These are phyloP conservation scores for Aspergillus piperis DNA, from an alignment of 2,329 filamentous ascomycete genomes.

Conservation along the genomic window DNA sequence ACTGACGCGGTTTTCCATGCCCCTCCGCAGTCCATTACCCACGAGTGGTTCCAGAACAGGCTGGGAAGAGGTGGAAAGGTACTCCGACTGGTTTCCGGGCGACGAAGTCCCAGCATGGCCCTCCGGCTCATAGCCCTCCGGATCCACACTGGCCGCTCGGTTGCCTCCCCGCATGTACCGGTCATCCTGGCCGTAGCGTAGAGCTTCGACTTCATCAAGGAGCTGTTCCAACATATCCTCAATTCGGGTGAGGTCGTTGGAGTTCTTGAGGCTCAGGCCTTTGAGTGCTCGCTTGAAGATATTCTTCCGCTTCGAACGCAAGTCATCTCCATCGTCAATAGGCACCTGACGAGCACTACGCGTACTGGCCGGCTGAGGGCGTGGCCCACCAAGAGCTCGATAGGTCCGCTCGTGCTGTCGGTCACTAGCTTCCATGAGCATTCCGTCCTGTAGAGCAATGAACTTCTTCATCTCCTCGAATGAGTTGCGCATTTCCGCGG, in stretches of 20 bases:
- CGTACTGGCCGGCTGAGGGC: slow-evolving; percentile 72
- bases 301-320: slow-evolving; percentile 79
- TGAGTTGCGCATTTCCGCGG: slow-evolving; percentile 94
- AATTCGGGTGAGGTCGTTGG: slow-evolving; percentile 83
- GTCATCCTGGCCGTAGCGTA: slow-evolving; percentile 62
- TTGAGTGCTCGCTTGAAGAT: slow-evolving; percentile 94
- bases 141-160: slow-evolving; percentile 58
- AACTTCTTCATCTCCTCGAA: slow-evolving; percentile 95
- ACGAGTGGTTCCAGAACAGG: slow-evolving; percentile 31
- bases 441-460: slow-evolving; percentile 84
- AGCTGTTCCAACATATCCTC: slow-evolving; percentile 91
- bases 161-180: slow-evolving; percentile 27
- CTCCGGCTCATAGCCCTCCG: slow-evolving; percentile 82
- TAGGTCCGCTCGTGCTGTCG: slow-evolving; percentile 86
- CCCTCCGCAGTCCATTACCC: slow-evolving; percentile 53
- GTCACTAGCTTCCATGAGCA: slow-evolving; percentile 83
- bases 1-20: slow-evolving; percentile 79
- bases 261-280: slow-evolving; percentile 82
- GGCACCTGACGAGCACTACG: slow-evolving; percentile 57
- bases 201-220: slow-evolving; percentile 83
- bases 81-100: slow-evolving; percentile 73
- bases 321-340: slow-evolving; percentile 57
- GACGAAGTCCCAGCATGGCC: slow-evolving; percentile 75
- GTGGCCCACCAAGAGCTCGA: slow-evolving; percentile 79
- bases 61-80: slow-evolving; percentile 62